Percentiles rank a stretch among this genome's conserved stretches.
phyloP scores from a whole-genome alignment of 164 flowering plant genomes.

The Magnolia sinica region DNA sequence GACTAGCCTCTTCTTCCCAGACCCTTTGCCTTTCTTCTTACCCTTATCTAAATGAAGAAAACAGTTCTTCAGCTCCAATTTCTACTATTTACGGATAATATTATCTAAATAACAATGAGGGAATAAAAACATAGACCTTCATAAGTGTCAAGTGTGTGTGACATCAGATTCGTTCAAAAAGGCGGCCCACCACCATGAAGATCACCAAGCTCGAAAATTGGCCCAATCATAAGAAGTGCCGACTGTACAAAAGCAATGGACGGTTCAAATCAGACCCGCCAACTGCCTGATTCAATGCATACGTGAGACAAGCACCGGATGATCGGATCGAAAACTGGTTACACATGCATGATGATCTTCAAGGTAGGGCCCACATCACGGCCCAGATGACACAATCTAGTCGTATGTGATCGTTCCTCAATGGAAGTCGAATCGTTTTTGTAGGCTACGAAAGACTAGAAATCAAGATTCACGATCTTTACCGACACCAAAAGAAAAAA shows the following conservation, averaged over 20 bases:
- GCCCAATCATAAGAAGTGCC: too few species aligned
- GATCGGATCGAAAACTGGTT: background rate
- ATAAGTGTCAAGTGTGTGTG: too few species aligned
- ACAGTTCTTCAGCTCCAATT: background rate
- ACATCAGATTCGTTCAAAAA: too few species aligned
- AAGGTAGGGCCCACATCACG: too few species aligned
- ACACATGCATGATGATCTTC: too few species aligned
- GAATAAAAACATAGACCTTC: too few species aligned
- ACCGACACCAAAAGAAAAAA: background rate
- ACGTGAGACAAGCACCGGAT: background rate
- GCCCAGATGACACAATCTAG: too few species aligned
- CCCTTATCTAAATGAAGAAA: conserved; percentile 25
- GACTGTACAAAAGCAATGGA: too few species aligned
- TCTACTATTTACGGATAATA: too few species aligned
- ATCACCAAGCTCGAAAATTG: too few species aligned
- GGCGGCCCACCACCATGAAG: too few species aligned
- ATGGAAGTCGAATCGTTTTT: background rate
- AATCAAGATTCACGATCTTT: background rate
- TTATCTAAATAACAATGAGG: too few species aligned
- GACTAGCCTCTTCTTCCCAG: background rate
- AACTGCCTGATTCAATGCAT: background rate
- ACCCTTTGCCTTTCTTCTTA: conserved; percentile 13
- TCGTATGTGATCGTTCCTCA: background rate
- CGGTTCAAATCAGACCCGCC: background rate
- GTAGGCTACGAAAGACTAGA: background rate